These are phyloP conservation scores for Tuber brumale DNA, from an alignment of 495 filamentous ascomycete genomes.

Conservation along the genomic window DNA sequence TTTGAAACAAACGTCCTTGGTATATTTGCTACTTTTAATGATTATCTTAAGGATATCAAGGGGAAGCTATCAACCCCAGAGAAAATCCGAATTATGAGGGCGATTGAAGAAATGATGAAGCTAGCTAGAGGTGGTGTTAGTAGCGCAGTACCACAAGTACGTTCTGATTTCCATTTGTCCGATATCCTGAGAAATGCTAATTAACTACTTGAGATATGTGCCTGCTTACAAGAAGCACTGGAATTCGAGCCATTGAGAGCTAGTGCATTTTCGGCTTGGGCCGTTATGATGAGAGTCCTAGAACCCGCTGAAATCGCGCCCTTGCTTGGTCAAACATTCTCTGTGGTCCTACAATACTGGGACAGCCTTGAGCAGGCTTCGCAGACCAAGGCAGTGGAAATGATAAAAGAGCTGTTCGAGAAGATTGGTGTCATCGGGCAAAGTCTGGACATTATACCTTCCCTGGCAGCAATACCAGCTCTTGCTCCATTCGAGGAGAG, in stretches of 20 bases:
- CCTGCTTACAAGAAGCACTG: slow-evolving; percentile 79
- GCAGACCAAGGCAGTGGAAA: slow-evolving; percentile 51
- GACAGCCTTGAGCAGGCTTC: slow-evolving; percentile 55
- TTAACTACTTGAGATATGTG: slow-evolving; percentile 54
- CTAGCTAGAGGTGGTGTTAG: slow-evolving; percentile 62
- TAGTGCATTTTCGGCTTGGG: slow-evolving; percentile 77
- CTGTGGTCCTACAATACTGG: slow-evolving; percentile 80
- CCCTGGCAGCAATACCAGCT: slow-evolving; percentile 62
- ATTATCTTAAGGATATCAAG: slow-evolving; percentile 67
- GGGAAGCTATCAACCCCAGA: slow-evolving; percentile 56
- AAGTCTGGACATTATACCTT: slow-evolving; percentile 66
- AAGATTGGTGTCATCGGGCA: slow-evolving; percentile 55
- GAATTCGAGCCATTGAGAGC: slow-evolving; percentile 63
- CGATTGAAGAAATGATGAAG: slow-evolving; percentile 80
- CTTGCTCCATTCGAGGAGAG: slow-evolving; percentile 59
- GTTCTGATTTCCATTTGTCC: slow-evolving; percentile 19
- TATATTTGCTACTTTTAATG: slow-evolving; percentile 75
- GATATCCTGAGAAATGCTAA: slow-evolving; percentile 12
- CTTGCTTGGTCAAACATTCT: slow-evolving; percentile 78
- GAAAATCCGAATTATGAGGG: slow-evolving; percentile 66
- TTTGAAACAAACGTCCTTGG: slow-evolving; percentile 79
- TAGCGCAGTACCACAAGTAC: slow-evolving; percentile 78
- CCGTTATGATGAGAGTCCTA: slow-evolving; percentile 62
- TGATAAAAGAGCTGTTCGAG: slow-evolving; percentile 60
- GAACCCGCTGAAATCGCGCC: slow-evolving; percentile 69